Base-by-base conservation (phyloP, 768 basidiomycete species). In the Saitozyma sp. region DNA sequence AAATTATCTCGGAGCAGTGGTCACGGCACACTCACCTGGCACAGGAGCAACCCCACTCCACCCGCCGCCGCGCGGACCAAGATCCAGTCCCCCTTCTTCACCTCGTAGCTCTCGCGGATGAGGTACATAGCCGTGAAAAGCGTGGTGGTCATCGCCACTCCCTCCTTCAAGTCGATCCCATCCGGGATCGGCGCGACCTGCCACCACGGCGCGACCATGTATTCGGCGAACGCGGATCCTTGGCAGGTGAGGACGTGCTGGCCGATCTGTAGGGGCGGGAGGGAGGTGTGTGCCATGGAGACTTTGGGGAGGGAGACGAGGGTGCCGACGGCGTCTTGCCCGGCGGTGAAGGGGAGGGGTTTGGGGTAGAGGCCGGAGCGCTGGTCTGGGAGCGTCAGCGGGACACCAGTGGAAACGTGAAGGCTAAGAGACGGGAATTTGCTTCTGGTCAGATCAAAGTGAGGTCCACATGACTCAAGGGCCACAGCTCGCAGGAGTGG, bases 51-150 rank as follows among this genome's bases (percentile, higher is more conserved):
- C 1, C 83, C 95, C 9, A 95, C 83, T 9, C 93, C 93, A 40
- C 95, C 95, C 0, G 94, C 93, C 38, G 95, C 85, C 37, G 94
- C 94, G 75, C 96, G 91, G 1, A 97, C 84, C 54, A 95, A 84
- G 59, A 94, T 86, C 50, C 82, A 84, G 71, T 95, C 92, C 1
- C 80, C 80, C 51, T 71, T 84, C 77, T 92, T 84, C 60, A 94
- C 89, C 50, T 86, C 80, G 78, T 97, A 90, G 7, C 92, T 86
- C 76, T 98, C 95, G 50, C 87, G 87, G 66, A 89, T 83, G 71
- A 92, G 88, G 0, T 85, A 84, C 9, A 88, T 72, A 0, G 88
- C 78, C 0, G 95, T 97, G 54, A 94, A 66, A 29, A 87, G 90
- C 73, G 94, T 92, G 8, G 90, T 80, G 20, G 87, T 71, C 1